Evolutionary conservation across 1,139 yeast species (phyloP).

Genomic region (Candida sp.): DNA sequence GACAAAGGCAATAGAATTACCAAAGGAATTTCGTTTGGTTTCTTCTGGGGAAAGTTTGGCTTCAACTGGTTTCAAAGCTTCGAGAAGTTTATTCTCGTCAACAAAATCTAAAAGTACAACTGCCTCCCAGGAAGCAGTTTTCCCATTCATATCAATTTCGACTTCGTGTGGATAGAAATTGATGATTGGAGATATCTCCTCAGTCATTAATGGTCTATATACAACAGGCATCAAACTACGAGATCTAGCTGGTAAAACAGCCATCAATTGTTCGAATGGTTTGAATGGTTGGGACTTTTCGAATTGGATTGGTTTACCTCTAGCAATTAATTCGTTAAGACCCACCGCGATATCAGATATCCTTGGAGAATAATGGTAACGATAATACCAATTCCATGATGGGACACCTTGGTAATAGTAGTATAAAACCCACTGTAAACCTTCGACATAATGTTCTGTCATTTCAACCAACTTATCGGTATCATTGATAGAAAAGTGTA

Average conservation of each 20-base stretch:
- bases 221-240: slow-evolving; percentile 72
- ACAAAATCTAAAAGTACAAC: slow-evolving; percentile 95
- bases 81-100: slow-evolving; percentile 71
- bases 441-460: slow-evolving; percentile 86
- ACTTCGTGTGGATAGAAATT: slow-evolving; percentile 93
- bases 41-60: slow-evolving; percentile 66
- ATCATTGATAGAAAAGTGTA: slow-evolving; percentile 60
- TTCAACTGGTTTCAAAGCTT: slow-evolving; percentile 68
- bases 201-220: slow-evolving; percentile 85
- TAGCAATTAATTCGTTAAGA: slow-evolving; percentile 46
- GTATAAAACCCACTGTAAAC: slow-evolving; percentile 92
- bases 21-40: slow-evolving; percentile 67
- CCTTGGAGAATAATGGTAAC: slow-evolving; percentile 89
- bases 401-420: slow-evolving; percentile 89
- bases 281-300: slow-evolving; percentile 75
- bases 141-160: slow-evolving; percentile 89
- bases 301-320: slow-evolving; percentile 49
- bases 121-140: slow-evolving; percentile 97
- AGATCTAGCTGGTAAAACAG: slow-evolving; percentile 94
- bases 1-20: slow-evolving; percentile 61
- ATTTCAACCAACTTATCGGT: slow-evolving; percentile 56
- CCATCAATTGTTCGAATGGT: slow-evolving; percentile 98
- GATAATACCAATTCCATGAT: slow-evolving; percentile 94
- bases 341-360: slow-evolving; percentile 82
- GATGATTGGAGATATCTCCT: slow-evolving; percentile 78